Base-by-base conservation (phyloP, 495 filamentous ascomycete genomes). In the Gamarada debralockiae region DNA sequence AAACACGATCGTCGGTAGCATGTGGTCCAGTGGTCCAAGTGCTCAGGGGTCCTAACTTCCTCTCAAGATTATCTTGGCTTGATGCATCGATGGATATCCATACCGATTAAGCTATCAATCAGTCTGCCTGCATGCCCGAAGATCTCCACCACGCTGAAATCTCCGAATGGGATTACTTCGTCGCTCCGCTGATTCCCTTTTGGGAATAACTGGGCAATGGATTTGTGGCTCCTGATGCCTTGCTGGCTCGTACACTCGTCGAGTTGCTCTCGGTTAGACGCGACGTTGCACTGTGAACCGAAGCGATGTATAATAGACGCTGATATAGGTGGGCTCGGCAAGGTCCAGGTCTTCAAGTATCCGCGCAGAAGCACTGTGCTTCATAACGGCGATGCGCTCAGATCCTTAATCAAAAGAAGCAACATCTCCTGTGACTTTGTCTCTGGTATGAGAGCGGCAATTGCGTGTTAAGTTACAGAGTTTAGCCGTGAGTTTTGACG, bases 301-400 rank as follows among this genome's bases (percentile, higher is more conserved):
- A 54, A 55, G 38, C 34, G 58, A 53, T 41, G 47, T 56, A 60
- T 60, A 56, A 43, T 18, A 53, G 40, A 43, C 37, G 53, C 8
- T 60, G 20, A 56, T 60, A 60, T 60, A 60, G 58, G 54, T 52
- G 21, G 54, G 39, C 22, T 33, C 23, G 38, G 36, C 37, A 60
- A 27, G 48, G 39, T 40, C 33, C n/a, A 21, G 29, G 47, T 36
- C 15, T 34, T n/a, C 13, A 43, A 40, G 29, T 33, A 25, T 42
- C 33, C 50, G 41, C 40, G 33, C 29, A 21, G 47, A 46, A 39
- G 46, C 7, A 48, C 27, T 29, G 29, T 17, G 39, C 38, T 39
- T 39, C 54, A n/a, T 46, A 55, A 50, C 44, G 41, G 48, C 47
- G 39, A 31, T 14, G 47, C 53, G 46, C 53, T 38, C 46, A 39